A percentile compares a stretch with the other conserved stretches of the same genome.
Evolutionary conservation across 1,139 yeast species (phyloP).

Genomic region (Suhomyces taliae): DNA sequence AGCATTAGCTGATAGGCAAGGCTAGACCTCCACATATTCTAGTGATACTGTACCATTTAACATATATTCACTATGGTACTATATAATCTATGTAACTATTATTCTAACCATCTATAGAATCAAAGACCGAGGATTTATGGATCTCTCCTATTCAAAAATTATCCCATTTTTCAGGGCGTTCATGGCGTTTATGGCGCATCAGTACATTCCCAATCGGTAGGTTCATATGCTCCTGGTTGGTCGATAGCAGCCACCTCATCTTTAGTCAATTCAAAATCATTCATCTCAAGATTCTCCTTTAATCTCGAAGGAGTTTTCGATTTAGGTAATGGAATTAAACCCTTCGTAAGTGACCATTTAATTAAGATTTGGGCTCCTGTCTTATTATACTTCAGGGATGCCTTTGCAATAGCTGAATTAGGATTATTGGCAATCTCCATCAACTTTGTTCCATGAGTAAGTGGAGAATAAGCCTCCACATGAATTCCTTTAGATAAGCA

Average conservation of each 20-base stretch:
- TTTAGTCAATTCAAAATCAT: constrained; percentile 47
- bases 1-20: not conserved
- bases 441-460: constrained; percentile 38
- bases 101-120: too few species aligned
- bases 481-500: constrained; percentile 37
- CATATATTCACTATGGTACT: too few species aligned
- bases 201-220: constrained; percentile 72
- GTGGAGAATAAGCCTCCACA: constrained; percentile 43
- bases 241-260: constrained; percentile 45
- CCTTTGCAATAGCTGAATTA: constrained; percentile 7
- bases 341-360: constrained; percentile 43
- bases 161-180: constrained; percentile 30
- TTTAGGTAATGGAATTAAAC: constrained; percentile 43
- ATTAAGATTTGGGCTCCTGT: constrained; percentile 35
- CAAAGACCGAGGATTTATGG: not conserved
- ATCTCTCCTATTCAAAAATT: not conserved
- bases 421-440: constrained; percentile 1
- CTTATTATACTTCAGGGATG: constrained; percentile 24
- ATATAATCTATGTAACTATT: too few species aligned
- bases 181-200: constrained; percentile 38
- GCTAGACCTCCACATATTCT: not conserved
- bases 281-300: constrained; percentile 40
- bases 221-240: constrained; percentile 54
- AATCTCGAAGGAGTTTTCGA: constrained; percentile 30
- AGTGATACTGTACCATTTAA: too few species aligned